A percentile compares a stretch with the other conserved stretches of the same genome.
phyloP scores from a whole-genome alignment of 2,329 filamentous ascomycete genomes.

The Colletotrichum shisoi region DNA sequence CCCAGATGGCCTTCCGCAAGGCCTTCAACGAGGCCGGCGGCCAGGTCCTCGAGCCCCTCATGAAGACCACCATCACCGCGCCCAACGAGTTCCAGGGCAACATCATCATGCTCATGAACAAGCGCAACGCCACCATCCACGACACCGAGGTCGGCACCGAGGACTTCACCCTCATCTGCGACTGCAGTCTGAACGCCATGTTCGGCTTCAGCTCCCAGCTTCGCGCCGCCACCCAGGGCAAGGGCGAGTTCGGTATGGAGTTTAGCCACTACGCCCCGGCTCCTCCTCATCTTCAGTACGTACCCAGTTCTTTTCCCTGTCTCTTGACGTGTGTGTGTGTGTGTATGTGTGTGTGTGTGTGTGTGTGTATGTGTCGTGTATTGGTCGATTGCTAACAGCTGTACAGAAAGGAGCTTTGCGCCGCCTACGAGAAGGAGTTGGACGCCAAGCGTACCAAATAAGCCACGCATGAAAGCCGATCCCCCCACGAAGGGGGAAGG shows the following conservation, averaged over 20 bases:
- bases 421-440: conserved; percentile 67
- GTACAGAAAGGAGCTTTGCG: conserved; percentile 64
- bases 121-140: conserved; percentile 92
- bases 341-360: conserved; percentile 19
- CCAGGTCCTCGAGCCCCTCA: conserved; percentile 89
- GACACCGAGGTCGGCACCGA: conserved; percentile 94
- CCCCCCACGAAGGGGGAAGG: background rate
- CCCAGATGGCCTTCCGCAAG: conserved; percentile 95
- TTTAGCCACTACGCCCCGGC: conserved; percentile 95
- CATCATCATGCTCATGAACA: conserved; percentile 93
- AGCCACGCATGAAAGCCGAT: conserved; percentile 21
- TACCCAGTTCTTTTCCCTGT: conserved; percentile 42
- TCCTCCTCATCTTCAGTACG: conserved; percentile 86
- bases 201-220: conserved; percentile 95
- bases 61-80: conserved; percentile 97
- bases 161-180: conserved; percentile 90
- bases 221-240: conserved; percentile 92
- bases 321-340: no score
- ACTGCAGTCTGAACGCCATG: conserved; percentile 96
- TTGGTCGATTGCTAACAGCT: conserved; percentile 42
- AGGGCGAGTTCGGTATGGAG: conserved; percentile 99
- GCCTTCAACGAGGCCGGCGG: conserved; percentile 83
- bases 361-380: conserved; percentile 21
- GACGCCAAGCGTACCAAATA: conserved; percentile 65
- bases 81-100: conserved; percentile 98